Evolutionary conservation across 768 basidiomycete species (phyloP), one percentile per base, ranked within the genome.

Genomic region (Trametes gibbosa): DNA sequence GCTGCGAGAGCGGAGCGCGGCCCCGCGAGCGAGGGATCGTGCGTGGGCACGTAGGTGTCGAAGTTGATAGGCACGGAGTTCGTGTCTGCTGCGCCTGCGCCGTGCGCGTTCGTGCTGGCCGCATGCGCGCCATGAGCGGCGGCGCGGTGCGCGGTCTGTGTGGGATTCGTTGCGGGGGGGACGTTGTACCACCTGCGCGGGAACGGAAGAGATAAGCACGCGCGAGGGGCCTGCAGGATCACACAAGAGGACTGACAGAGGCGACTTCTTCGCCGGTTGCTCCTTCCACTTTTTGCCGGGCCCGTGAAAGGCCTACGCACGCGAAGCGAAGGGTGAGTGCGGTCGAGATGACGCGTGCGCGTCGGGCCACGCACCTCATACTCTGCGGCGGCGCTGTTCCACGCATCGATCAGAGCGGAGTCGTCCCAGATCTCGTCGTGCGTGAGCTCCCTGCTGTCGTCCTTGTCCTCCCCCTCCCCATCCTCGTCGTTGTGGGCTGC

Each of bases 371-470:
- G 47, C 62, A 84, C 84, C 74, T 89, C 79, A 64, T 92, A 93
- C 69, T 93, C 91, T 57, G 89, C 89, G 62, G 80, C 84, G 17
- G 91, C 91, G 59, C 90, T 86, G 69, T 92, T 81, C 91, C 91
- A 92, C 19, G 91, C 91, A 52, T 88, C 80, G 45, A 93, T 81
- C 63, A 93, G 79, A 4, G 87, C 89, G 35, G 88, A 87, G 69
- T 93, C 91, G 63, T 93, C 91, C 91, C 91, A 93, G 37, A 91
- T 84, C 66, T 93, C 90, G 48, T 85, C 81, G 34, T 86, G 80
- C 9, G 86, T 83, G 58, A 91, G 77, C 54, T 84, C 78, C 25
- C 85, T 78, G 63, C 85, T 84, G 66, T 86, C 83, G 32, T 79
- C 77, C 25, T 79, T 76, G 12, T 76, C 76, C 17, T 69, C 72